Evolutionary conservation across 2,329 filamentous ascomycete genomes (phyloP), one percentile per base, ranked within the genome.

Genomic region (Calonectria leucothoes): DNA sequence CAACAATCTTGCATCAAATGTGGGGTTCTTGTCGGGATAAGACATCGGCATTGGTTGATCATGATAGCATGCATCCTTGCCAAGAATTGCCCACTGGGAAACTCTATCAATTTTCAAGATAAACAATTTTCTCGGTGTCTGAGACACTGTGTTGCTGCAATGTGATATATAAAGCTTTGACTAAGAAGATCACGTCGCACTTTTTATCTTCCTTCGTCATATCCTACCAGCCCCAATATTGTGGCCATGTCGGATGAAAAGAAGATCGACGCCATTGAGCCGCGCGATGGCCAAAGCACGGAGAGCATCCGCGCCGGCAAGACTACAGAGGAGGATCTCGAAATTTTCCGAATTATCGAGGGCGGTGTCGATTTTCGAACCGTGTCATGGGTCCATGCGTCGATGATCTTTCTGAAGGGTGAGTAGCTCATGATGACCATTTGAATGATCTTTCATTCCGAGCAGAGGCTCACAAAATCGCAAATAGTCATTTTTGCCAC

Each of bases 401-500:
- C 51, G 1, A 55, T 55, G 51, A 55, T 55, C 12, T 55, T 55
- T 8, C 51, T 55, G 29, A 55, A 55, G 17, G 15, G 29, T 55
- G 8, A n/a, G 51, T n/a, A n/a, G n/a, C 17, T 5, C 7, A 3
- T 8, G 6, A 33, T 33, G 33, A 7, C 17, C 5, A 2, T 33
- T 15, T 14, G 27, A 12, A 4, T 23, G 10, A 23, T 11, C n/a
- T 12, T 1, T 8, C 7, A 45, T n/a, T 23, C 6, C 20, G 8
- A 23, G 20, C 3, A 23, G 2, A 23, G 6, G 42, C 42, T 45
- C 10, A 45, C 42, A 23, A 5, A 23, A 23, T 45, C 10, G 4
- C 42, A 23, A 45, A 23, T 12, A 51, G 48, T 51, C 23, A 51
- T 51, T 57, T 81, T 81, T 59, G 79, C 79, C 2, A 81, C 79